Base-by-base conservation (phyloP, 148 eudicot species). In the Drosera capensis region DNA sequence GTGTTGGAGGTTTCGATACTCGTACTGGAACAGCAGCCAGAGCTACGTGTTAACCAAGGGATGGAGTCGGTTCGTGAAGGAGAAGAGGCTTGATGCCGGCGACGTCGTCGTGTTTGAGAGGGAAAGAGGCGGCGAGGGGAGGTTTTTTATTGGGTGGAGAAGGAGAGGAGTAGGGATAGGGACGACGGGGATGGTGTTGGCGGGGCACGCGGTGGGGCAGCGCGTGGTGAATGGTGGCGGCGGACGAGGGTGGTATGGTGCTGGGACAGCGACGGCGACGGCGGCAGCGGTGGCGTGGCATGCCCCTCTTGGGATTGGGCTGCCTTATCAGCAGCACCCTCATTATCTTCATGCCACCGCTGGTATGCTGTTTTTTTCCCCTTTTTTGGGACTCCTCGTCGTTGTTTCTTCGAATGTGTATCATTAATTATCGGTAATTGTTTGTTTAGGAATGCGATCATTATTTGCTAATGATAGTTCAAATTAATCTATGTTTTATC, bases 21-120 rank as follows among this genome's bases (percentile, higher is more conserved):
- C 96, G 5, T 81, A 81, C 40, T 86, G 96, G 96, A 81, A 78
- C 15, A 75, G 84, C 18, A 86, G 96, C 23, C 96, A 86, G 37
- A 86, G 93, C 67, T 86, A 86, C 34, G 96, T 86, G 12, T 57
- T 86, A 34, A 86, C 96, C 0, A 84, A 79, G 45, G 96, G 96
- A 0, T 86, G 96, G 96, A 81, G 93, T 53, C 79, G 93, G 0
- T 86, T 66, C 43, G 93, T 86, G n/a, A 86, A 81, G 55, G 92
- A 86, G 53, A 86, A 81, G 51, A 49, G 51, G 45, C 78, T 86
- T 9, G 75, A 78, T 11, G 81, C 93, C 14, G 93, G 96, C 3
- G 93, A 86, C 43, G 64, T 81, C 31, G 93, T 86, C 3, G 46
- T 71, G 38, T 86, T 86, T 48, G 52, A 62, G n/a, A 73, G 86